Evolutionary conservation across 108 stramenopile genomes (phyloP), one percentile per base, ranked within the genome.

Genomic region (Cyclotella atomus): DNA sequence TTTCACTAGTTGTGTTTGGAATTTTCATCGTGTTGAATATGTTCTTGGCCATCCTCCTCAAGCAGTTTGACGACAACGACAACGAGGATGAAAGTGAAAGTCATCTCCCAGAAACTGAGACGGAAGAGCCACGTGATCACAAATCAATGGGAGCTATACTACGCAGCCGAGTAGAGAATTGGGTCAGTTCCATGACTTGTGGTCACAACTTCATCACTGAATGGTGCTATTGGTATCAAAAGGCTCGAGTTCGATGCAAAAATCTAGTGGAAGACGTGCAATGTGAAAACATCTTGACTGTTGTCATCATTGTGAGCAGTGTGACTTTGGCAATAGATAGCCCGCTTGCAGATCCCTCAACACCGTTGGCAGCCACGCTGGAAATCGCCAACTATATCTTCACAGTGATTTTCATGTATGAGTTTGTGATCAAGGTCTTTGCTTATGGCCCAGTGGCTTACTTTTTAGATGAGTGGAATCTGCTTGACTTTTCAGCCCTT

Each of bases 21-120:
- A 50, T 68, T 24, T 81, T 87, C 62, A 70, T 85, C 61, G 65
- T 85, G 24, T 81, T 90, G 72, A 87, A 83, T 61, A 63, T 90
- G 25, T 90, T 90, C 53, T 72, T 90, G 16, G 89, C 87, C 15
- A 88, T 90, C 27, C 81, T 90, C 5, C 65, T 90, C 16, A 46
- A 28, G 46, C 84, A 83, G 50, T 87, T 90, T 53, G 83, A 87
- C 36, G 80, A 60, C 8, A 68, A 43, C 52, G 81, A 74, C 12
- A 59, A 57, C 16, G 14, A 71, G 4, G 28, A 34, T 16, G 24
- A 20, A 14, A 25, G 21, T 25, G 35, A 71, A 55, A 43, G 47
- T 14, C 19, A 32, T 27, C 43, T 36, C 0, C 60, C 57, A 0
- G 49, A 68, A 63, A 8, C 36, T 10, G 8, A 60, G 14, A 14